Conservation (phyloP, 1,284 basidiomycete species). For the Ustilago curta region DNA sequence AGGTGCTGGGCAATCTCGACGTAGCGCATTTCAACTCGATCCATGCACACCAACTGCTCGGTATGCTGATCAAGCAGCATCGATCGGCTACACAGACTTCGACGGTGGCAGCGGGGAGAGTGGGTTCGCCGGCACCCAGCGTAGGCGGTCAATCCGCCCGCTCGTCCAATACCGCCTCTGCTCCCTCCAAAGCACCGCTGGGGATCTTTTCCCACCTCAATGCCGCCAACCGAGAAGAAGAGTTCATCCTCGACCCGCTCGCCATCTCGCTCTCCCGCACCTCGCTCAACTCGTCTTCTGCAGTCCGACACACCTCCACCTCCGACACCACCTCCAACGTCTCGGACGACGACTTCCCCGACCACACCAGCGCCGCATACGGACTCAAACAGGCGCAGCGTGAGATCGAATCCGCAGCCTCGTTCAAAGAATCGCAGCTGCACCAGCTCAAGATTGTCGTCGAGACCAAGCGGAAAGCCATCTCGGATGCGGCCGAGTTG, state of each 20-base stretch:
- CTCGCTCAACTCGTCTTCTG: constrained; percentile 13
- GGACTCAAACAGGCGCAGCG: constrained; percentile 23
- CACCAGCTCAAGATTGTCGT: constrained; percentile 46
- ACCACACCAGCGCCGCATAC: constrained; percentile 20
- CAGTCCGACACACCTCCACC: constrained; percentile 6
- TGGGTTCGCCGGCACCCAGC: constrained; percentile 33
- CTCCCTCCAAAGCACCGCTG: constrained; percentile 11
- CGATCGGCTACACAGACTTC: constrained; percentile 1
- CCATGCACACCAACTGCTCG: constrained; percentile 58
- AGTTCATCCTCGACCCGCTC: constrained; percentile 49
- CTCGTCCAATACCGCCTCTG: constrained; percentile 13
- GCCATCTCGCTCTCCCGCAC: constrained; percentile 36
- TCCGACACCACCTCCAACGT: constrained; percentile 14
- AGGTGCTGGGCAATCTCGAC: constrained; percentile 52
- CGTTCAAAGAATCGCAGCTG: constrained; percentile 15
- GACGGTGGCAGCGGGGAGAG: constrained; percentile 13
- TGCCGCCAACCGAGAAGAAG: constrained; percentile 19
- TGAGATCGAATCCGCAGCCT: constrained; percentile 17
- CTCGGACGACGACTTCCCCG: constrained; percentile 22
- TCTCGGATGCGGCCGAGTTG: constrained; percentile 48
- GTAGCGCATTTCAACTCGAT: constrained; percentile 57
- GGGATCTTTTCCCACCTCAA: constrained; percentile 39
- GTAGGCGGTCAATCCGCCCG: constrained; percentile 20
- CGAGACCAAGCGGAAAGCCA: constrained; percentile 43
- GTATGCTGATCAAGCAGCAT: constrained; percentile 54